Evolutionary conservation across 1,284 basidiomycete genomes (phyloP).

Genomic region (Microbotryomycetes sp.): DNA sequence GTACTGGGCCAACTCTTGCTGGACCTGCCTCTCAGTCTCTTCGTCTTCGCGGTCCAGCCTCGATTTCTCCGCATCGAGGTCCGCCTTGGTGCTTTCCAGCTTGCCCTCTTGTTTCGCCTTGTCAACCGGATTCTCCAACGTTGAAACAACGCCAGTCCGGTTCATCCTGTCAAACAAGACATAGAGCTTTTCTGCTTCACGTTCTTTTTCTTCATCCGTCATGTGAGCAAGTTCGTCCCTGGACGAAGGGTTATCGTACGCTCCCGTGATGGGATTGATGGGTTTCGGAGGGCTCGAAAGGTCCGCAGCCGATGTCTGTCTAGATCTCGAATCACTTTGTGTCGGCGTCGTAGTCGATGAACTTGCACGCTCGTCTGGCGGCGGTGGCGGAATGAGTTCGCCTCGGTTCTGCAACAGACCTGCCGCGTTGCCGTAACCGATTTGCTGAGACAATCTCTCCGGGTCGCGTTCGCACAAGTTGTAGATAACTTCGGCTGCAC

Average conservation of each 20-base stretch:
- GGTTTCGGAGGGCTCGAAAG: background rate
- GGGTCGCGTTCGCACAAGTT: constrained; percentile 69
- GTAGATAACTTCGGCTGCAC: constrained; percentile 77
- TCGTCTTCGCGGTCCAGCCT: constrained; percentile 61
- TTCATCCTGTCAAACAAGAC: constrained; percentile 81
- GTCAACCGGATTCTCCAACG: constrained; percentile 35
- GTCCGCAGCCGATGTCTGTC: background rate
- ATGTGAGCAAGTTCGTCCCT: constrained; percentile 45
- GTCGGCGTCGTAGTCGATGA: background rate
- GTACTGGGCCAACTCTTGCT: constrained; percentile 23
- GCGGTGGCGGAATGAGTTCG: constrained; percentile 49
- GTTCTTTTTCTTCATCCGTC: constrained; percentile 86
- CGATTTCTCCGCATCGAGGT: constrained; percentile 57
- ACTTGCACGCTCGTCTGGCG: background rate
- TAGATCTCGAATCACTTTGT: background rate
- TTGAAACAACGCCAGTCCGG: constrained; percentile 48
- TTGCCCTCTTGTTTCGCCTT: constrained; percentile 27
- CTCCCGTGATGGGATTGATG: constrained; percentile 78
- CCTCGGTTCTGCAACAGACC: constrained; percentile 86
- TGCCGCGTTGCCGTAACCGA: constrained; percentile 88
- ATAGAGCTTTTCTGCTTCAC: constrained; percentile 81
- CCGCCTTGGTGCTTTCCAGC: constrained; percentile 34
- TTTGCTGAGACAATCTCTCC: constrained; percentile 57
- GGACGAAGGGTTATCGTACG: constrained; percentile 45
- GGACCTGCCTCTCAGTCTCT: constrained; percentile 36